Base-by-base conservation (phyloP, 1,284 basidiomycete species). In the Ustilago trichophora region DNA sequence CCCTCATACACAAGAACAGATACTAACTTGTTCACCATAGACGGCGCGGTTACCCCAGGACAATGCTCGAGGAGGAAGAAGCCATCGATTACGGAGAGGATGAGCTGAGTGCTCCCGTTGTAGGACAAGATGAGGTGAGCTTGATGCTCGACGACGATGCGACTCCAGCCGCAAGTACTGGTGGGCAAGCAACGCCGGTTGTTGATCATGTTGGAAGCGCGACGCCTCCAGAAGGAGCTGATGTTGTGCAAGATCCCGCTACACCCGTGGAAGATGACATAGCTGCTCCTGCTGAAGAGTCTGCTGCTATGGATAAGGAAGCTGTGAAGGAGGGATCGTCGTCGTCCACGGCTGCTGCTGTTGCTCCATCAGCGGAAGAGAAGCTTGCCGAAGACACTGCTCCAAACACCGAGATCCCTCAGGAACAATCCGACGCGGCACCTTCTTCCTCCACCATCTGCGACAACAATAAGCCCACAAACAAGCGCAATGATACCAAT, bases 51-150 rank as follows among this genome's bases (percentile, higher is more conserved):
- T n/a, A 29, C 27, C 13, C 27, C 27, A 7, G 13, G 13, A 42
- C 22, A 3, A 70, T 70, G 67, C 38, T 70, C 12, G 59, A 64
- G 18, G 67, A 65, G n/a, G 66, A 70, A 21, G 67, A 70, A 37
- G 56, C 57, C 19, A 36, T 70, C 53, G 67, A 70, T 31, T 70
- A 70, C 27, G 62, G 57, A 31, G 67, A 70, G 36, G 67, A 70
- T 3, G 67, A 70, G 34, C 52, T 64, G 16, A 31, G 19, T 19
- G 47, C 36, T 27, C 56, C 63, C 11, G 36, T 38, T 34, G 33
- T 21, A 6, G 49, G 10, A 9, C 56, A 53, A 32, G 64, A 67
- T 25, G 64, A 67, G 41, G 64, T 60, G 38, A 56, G 56, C 53
- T 37, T 60, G 24, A 49, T 34, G 42, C 48, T 60, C 19, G 56